phyloP scores from a whole-genome alignment of 2,329 filamentous ascomycete species.

The Aspergillus sp. region DNA sequence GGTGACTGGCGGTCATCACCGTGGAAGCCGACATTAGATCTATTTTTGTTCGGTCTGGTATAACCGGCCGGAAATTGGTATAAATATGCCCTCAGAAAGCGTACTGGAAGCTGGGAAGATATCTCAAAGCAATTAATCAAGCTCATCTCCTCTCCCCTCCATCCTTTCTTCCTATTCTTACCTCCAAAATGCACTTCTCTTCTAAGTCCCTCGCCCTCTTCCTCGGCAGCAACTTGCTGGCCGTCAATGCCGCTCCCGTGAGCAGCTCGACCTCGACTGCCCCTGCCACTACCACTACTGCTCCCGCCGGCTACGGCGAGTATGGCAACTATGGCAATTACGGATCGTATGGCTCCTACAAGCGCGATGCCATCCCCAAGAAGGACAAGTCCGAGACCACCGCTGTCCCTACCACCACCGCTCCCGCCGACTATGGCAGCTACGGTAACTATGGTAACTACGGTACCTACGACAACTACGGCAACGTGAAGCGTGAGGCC shows the following conservation, averaged over 20 bases:
- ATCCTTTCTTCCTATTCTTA: background rate
- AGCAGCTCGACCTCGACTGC: conserved; percentile 1
- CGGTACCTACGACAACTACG: conserved; percentile 14
- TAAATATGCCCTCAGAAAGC: background rate
- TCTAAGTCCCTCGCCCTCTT: conserved; percentile 7
- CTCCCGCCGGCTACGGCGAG: conserved; percentile 7
- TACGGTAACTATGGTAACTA: conserved; percentile 18
- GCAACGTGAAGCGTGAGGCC: conserved; percentile 5
- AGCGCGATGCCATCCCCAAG: background rate
- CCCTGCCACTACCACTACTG: conserved; percentile 3
- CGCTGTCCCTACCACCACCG: conserved; percentile 1
- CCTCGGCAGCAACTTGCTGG: conserved; percentile 13
- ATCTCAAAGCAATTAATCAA: background rate
- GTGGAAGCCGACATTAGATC: background rate
- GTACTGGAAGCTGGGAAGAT: background rate
- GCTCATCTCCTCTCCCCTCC: background rate
- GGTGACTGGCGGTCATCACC: background rate
- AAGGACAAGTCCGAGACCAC: background rate
- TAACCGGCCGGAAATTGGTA: background rate
- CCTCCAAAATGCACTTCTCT: conserved; percentile 3
- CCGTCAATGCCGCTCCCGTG: conserved; percentile 10
- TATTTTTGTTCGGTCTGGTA: background rate
- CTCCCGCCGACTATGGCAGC: conserved; percentile 11
- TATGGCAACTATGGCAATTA: conserved; percentile 14
- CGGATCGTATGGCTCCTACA: conserved; percentile 9